phyloP scores from a whole-genome alignment of 1,284 basidiomycete species.

The Pyrrhoderma lamaoense region DNA sequence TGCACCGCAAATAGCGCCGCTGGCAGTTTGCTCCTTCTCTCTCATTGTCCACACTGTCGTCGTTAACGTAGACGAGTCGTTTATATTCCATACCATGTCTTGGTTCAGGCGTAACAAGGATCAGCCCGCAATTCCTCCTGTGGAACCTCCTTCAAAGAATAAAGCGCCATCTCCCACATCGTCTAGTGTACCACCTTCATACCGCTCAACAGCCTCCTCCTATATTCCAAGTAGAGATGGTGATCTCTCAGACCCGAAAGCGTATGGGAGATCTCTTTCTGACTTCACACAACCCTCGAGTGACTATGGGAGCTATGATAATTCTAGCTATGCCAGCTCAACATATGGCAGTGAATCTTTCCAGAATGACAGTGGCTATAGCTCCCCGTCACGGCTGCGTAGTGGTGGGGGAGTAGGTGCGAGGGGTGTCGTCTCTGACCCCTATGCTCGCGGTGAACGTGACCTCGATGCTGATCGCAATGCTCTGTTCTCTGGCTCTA shows the following conservation, averaged over 20 bases:
- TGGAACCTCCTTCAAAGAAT: constrained; percentile 31
- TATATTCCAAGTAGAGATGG: constrained; percentile 64
- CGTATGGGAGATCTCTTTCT: constrained; percentile 22
- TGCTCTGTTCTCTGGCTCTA: constrained; percentile 70
- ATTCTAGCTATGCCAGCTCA: background rate
- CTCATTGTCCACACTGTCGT: constrained; percentile 1
- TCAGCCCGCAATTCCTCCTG: constrained; percentile 63
- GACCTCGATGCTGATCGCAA: constrained; percentile 59
- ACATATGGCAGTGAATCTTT: constrained; percentile 4
- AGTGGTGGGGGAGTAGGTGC: constrained; percentile 31
- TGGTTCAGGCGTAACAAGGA: constrained; percentile 68
- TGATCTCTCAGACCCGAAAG: constrained; percentile 37
- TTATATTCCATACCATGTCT: constrained; percentile 45
- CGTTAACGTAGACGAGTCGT: constrained; percentile 12
- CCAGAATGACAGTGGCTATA: constrained; percentile 15
- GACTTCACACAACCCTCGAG: constrained; percentile 24
- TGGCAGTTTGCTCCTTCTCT: background rate
- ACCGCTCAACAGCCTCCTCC: constrained; percentile 50
- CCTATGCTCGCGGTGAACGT: constrained; percentile 51
- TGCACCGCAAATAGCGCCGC: background rate
- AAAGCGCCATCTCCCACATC: constrained; percentile 28
- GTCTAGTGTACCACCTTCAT: constrained; percentile 30
- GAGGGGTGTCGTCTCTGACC: constrained; percentile 49
- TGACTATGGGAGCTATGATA: constrained; percentile 19
- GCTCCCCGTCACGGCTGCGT: constrained; percentile 25